phyloP scores from a whole-genome alignment of 257 asterid genomes.

The Solanum sitiens region DNA sequence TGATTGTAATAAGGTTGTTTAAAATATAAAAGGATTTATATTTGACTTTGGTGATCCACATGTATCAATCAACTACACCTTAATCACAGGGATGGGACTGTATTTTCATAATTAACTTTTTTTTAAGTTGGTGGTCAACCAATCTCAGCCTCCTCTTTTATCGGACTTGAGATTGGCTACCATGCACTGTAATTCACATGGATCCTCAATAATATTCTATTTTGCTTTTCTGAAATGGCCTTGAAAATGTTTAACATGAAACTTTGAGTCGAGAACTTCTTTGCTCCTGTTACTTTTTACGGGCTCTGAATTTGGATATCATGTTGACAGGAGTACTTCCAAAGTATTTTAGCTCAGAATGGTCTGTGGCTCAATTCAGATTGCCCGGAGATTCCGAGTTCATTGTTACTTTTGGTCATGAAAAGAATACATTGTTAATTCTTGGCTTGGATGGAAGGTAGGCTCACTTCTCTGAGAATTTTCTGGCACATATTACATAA shows the following conservation, averaged over 20 bases:
- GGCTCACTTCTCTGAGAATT: not conserved
- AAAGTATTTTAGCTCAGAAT: conserved; percentile 91
- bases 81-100: not conserved
- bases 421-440: conserved; percentile 46
- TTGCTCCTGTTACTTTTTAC: not conserved
- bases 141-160: not conserved
- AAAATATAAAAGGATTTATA: not conserved
- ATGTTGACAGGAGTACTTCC: conserved; percentile 68
- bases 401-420: conserved; percentile 63
- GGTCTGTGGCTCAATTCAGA: conserved; percentile 95
- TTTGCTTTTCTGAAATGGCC: not conserved
- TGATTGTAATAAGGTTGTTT: not conserved
- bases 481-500: not conserved
- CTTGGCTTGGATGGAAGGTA: conserved; percentile 92
- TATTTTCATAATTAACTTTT: not conserved
- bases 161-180: not conserved
- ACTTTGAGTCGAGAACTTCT: not conserved
- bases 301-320: not conserved
- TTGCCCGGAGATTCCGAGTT: conserved; percentile 57
- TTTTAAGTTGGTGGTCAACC: not conserved
- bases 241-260: not conserved
- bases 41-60: not conserved
- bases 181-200: not conserved
- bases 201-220: not conserved
- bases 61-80: not conserved